These are phyloP conservation scores for Penicillium roqueforti DNA, from an alignment of 495 filamentous ascomycete species.

Conservation along the genomic window DNA sequence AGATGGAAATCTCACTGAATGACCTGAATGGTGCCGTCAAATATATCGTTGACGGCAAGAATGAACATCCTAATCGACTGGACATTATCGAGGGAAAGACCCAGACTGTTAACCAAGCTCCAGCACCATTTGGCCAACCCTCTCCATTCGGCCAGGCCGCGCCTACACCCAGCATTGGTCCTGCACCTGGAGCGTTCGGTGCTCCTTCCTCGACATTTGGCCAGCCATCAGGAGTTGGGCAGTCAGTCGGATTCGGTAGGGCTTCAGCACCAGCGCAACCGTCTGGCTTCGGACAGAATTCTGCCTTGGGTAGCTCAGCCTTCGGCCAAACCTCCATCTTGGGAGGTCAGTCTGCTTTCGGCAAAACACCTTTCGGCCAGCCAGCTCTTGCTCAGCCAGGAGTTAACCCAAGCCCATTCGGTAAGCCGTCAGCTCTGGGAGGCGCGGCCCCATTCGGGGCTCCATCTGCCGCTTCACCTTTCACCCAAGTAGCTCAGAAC, in stretches of 20 bases:
- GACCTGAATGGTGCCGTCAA: slow-evolving; percentile 69
- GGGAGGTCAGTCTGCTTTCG: slow-evolving; percentile 21
- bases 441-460: slow-evolving; percentile 16
- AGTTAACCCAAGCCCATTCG: slow-evolving; percentile 23
- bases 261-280: slow-evolving; percentile 28
- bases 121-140: slow-evolving; percentile 30
- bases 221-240: slow-evolving; percentile 19
- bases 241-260: slow-evolving; percentile 24
- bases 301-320: slow-evolving; percentile 23
- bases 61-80: slow-evolving; percentile 75
- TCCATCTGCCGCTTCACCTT: slow-evolving; percentile 31
- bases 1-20: slow-evolving; percentile 61
- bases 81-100: slow-evolving; percentile 59
- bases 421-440: slow-evolving; percentile 15
- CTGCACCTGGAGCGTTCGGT: slow-evolving; percentile 13
- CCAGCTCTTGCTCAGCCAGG: slow-evolving; percentile 20
- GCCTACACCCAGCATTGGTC: slow-evolving; percentile 10
- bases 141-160: slow-evolving; percentile 36
- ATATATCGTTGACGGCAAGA: slow-evolving; percentile 62
- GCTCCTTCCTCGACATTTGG: slow-evolving; percentile 22
- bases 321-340: slow-evolving; percentile 8
- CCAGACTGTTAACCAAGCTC: slow-evolving; percentile 14
- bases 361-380: slow-evolving; percentile 32
- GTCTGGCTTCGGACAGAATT: slow-evolving; percentile 27
- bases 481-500: slow-evolving; percentile 29